Base-by-base conservation (phyloP, 805 yeast species). In the Wickerhamomyces xylosicus region DNA sequence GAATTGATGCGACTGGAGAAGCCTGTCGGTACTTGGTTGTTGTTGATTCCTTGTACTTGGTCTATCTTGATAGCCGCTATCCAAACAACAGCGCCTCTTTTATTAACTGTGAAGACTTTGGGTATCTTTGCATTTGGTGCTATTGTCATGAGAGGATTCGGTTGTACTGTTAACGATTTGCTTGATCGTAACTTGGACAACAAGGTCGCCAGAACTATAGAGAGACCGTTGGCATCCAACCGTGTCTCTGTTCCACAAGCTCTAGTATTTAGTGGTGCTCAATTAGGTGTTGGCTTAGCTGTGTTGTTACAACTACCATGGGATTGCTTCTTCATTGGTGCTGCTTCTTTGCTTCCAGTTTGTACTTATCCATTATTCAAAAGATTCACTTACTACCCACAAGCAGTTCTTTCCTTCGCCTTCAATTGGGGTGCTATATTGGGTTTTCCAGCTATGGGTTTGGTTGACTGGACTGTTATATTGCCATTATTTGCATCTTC, bases 391-490 rank as follows among this genome's bases (percentile, higher is more conserved):
- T 86, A 90, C 58, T 92, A 90, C 57, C 99, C 99, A 14, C 99
- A 92, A 59, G 75, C 76, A 14, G 77, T 75, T 47, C 68, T 94
- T 11, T 74, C 94, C 31, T 67, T 81, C 10, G 84, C 95, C 52
- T 92, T 85, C 60, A 81, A 85, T 44, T 92, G 98, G 97, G 97
- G 95, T 29, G 85, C 95, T 14, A 55, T 92, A 31, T 61, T 92
- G 22, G 98, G 97, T 0, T 90, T 85, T 61, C 97, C 98, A 8
- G 97, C 97, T 2, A 85, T 92, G 76, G 95, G 94, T 0, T 75
- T 90, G 3, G 72, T 90, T 72, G 73, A 81, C 50, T 69, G 75
- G 66, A 62, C 76, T 9, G 81, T 86, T 4, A 89, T 89, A 76
- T 63, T 74, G 3, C 85, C 96, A 1, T 64, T 92, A 36, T 85